A percentile compares a stretch with the other conserved stretches of the same genome.
Conservation (phyloP, 2,329 filamentous ascomycete species). For the Ceratocystis cacaofunesta region DNA sequence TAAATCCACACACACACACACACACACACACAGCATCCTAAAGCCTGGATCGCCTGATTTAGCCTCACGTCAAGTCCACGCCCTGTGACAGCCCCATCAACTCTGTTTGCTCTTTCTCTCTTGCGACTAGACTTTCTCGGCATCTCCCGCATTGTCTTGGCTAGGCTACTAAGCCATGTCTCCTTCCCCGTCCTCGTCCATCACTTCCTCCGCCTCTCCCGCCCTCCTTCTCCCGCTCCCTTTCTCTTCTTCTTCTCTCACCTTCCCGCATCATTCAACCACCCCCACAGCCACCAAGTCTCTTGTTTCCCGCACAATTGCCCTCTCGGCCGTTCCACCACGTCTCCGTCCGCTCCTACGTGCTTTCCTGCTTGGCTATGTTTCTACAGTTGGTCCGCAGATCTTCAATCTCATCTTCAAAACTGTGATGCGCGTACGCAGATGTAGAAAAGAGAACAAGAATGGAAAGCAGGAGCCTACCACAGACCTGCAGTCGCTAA, state of each 20-base stretch:
- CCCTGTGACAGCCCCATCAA: too few relatives aligned
- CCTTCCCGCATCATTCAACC: not conserved
- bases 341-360: conserved; percentile 40
- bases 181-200: not conserved
- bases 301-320: conserved; percentile 1
- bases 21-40: too few relatives aligned
- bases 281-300: conserved; percentile 9
- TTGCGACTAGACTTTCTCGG: not conserved
- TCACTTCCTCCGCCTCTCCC: not conserved
- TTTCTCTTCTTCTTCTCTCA: not conserved
- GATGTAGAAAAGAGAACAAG: conserved; percentile 22
- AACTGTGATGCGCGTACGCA: conserved; percentile 26
- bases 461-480: not conserved
- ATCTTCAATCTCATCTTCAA: conserved; percentile 40
- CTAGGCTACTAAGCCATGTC: not conserved
- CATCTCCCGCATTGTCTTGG: not conserved
- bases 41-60: too few relatives aligned
- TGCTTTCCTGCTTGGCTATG: conserved; percentile 47
- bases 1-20: not conserved
- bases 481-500: not conserved
- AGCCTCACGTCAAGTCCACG: too few relatives aligned
- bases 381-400: conserved; percentile 41
- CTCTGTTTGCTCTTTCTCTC: not conserved
- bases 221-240: not conserved
- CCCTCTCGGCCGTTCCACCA: conserved; percentile 30